A percentile compares a stretch with the other conserved stretches of the same genome.
Evolutionary conservation across 768 basidiomycete genomes (phyloP).

Genomic region (Boletus vermiculosoides): DNA sequence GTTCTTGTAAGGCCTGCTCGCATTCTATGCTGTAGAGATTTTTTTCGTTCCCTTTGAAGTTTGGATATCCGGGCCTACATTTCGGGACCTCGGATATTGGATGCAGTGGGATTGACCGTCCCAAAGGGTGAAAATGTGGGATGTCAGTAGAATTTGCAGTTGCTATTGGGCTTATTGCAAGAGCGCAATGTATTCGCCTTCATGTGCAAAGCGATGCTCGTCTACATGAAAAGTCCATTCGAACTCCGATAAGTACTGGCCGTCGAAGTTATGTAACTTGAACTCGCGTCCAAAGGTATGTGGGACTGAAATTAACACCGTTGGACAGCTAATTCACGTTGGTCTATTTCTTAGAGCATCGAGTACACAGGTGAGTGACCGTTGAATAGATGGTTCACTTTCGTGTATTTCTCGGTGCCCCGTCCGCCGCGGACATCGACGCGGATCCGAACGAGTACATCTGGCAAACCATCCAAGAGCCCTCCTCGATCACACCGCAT

Average conservation of each 20-base stretch:
- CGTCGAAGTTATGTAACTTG: neutral
- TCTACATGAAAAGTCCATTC: neutral
- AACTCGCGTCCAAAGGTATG: neutral
- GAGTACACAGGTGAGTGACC: too few relatives aligned
- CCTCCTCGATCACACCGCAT: neutral
- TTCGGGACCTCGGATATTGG: neutral
- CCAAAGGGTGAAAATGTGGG: too few relatives aligned
- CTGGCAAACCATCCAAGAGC: constrained; percentile 45
- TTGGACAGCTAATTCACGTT: neutral
- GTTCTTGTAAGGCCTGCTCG: too few relatives aligned
- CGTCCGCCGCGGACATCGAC: constrained; percentile 34
- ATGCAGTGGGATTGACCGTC: too few relatives aligned
- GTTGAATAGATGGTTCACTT: constrained; percentile 32
- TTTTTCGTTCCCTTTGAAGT: neutral
- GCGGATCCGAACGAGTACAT: constrained; percentile 37
- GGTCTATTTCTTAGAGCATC: neutral
- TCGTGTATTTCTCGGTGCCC: constrained; percentile 55
- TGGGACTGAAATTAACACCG: neutral
- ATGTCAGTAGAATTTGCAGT: too few relatives aligned
- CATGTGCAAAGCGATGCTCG: too few relatives aligned
- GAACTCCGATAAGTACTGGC: neutral
- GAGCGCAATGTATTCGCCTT: too few relatives aligned
- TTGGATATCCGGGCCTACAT: neutral
- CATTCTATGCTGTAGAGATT: too few relatives aligned
- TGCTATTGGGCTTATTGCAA: too few relatives aligned